A percentile compares a stretch with the other conserved stretches of the same genome.
Conservation (phyloP, 2,329 filamentous ascomycete species). For the Phoma sp. region DNA sequence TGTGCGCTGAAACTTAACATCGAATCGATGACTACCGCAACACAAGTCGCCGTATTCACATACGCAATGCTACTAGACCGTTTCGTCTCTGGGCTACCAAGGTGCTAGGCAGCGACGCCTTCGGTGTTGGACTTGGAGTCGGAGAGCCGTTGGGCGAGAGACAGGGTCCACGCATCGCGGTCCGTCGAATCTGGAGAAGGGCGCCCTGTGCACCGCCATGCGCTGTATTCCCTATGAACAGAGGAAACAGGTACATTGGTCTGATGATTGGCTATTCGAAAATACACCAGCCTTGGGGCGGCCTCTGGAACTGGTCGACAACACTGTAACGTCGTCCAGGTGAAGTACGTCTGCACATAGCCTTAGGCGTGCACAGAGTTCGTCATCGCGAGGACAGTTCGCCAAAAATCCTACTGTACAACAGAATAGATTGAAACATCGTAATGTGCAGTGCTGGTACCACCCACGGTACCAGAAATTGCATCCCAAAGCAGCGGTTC, state of each 20-base stretch:
- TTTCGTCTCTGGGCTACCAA: conserved; percentile 6
- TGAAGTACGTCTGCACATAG: conserved; percentile 16
- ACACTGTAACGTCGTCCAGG: conserved; percentile 35
- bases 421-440: conserved; percentile 30
- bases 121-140: neutral
- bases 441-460: conserved; percentile 7
- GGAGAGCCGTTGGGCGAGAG: conserved; percentile 18
- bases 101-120: conserved; percentile 21
- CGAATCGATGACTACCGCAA: conserved; percentile 6
- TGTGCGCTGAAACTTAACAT: conserved; percentile 10
- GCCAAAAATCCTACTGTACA: conserved; percentile 22
- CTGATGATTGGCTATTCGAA: conserved; percentile 9
- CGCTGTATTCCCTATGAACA: conserved; percentile 27
- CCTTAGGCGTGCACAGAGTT: conserved; percentile 19
- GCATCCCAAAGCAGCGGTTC: conserved; percentile 14
- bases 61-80: conserved; percentile 9
- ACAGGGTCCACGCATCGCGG: conserved; percentile 9
- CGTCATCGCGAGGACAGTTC: conserved; percentile 19
- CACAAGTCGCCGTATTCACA: conserved; percentile 23
- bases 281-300: conserved; percentile 22
- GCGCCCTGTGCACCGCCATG: conserved; percentile 32
- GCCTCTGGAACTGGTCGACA: conserved; percentile 23
- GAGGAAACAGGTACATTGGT: conserved; percentile 2
- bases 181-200: conserved; percentile 12
- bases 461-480: conserved; percentile 3